A percentile compares a stretch with the other conserved stretches of the same genome.
Conservation (phyloP, 768 basidiomycete genomes). For the Amanita phalloides region DNA sequence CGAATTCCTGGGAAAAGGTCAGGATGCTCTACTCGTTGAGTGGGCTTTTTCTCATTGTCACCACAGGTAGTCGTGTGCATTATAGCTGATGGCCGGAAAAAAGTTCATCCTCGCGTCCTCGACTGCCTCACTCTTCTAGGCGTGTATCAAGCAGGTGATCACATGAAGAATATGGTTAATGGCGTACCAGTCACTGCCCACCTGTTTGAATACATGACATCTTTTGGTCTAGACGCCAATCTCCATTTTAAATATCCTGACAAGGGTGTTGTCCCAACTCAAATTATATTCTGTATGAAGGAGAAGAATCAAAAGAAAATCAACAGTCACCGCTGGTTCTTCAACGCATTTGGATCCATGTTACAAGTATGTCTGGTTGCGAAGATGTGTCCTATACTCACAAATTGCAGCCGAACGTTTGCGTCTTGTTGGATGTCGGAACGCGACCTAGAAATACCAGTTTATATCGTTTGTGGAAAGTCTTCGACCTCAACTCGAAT, state of each 20-base stretch:
- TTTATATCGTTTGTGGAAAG: conserved; percentile 93
- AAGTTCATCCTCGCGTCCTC: conserved; percentile 73
- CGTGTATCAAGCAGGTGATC: conserved; percentile 65
- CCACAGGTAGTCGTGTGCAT: conserved; percentile 82
- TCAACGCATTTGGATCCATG: conserved; percentile 83
- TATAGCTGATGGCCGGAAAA: conserved; percentile 79
- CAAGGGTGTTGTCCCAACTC: conserved; percentile 90
- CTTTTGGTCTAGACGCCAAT: conserved; percentile 69
- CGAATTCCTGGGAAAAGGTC: conserved; percentile 94
- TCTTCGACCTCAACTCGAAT: conserved; percentile 84
- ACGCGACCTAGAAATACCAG: conserved; percentile 84
- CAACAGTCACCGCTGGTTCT: conserved; percentile 95
- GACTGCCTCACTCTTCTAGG: conserved; percentile 89
- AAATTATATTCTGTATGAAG: conserved; percentile 85
- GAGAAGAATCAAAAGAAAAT: conserved; percentile 97
- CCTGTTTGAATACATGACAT: conserved; percentile 81
- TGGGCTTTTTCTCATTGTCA: neutral
- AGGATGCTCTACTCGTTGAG: neutral
- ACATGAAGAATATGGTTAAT: conserved; percentile 34
- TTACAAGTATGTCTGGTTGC: conserved; percentile 45
- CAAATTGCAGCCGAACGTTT: conserved; percentile 66
- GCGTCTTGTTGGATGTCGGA: conserved; percentile 88
- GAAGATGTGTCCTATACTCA: neutral
- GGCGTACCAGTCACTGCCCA: conserved; percentile 53
- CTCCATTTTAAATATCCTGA: conserved; percentile 83